Conservation (phyloP, 2,329 filamentous ascomycete species). For the Samsoniella hepiali region DNA sequence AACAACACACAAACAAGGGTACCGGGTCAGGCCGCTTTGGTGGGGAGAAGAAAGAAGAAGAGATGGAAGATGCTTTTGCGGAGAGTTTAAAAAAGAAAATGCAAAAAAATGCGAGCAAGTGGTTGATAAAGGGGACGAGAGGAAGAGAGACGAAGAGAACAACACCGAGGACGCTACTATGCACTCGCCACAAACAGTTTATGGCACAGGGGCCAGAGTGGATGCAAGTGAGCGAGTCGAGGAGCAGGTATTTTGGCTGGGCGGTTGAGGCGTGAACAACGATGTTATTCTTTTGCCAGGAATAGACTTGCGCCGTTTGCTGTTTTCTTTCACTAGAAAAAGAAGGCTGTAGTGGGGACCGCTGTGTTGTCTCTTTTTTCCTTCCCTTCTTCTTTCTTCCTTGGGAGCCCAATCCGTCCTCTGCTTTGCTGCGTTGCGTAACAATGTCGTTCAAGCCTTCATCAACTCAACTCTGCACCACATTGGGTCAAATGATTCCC, state of each 20-base stretch:
- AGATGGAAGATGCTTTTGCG: background rate
- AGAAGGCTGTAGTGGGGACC: too few species aligned
- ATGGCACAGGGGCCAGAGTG: conserved; percentile 6
- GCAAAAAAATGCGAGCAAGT: background rate
- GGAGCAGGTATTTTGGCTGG: conserved; percentile 20
- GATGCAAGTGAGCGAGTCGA: conserved; percentile 20
- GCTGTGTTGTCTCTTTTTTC: too few species aligned
- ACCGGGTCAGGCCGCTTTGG: background rate
- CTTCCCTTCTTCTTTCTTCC: too few species aligned
- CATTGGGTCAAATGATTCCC: background rate
- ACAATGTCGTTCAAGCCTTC: too few species aligned
- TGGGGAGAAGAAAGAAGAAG: background rate
- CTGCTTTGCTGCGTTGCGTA: too few species aligned
- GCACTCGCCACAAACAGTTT: conserved; percentile 10
- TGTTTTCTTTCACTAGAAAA: background rate
- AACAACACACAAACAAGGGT: background rate
- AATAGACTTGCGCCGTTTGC: background rate
- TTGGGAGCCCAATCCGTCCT: too few species aligned
- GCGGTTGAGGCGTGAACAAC: background rate
- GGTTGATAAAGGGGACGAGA: background rate
- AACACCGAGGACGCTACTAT: conserved; percentile 16
- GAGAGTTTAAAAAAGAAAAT: background rate
- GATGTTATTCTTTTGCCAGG: background rate
- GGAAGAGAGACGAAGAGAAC: background rate
- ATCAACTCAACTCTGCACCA: too few species aligned